Evolutionary conservation across 306 rosid genomes (phyloP).

Genomic region (Corylus heterophylla): DNA sequence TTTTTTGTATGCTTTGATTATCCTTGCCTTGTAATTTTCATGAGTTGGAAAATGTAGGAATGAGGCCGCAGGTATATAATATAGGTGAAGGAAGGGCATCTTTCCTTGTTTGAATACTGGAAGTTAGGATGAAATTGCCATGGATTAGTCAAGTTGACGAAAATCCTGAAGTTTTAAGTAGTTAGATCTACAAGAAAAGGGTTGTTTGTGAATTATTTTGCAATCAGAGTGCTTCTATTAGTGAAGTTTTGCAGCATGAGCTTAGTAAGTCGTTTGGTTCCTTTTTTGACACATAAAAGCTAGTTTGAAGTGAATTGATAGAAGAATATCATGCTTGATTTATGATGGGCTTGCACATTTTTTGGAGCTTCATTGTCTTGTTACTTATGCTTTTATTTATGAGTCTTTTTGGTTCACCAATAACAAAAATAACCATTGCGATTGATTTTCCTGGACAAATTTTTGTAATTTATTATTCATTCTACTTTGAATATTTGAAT

Average conservation of each 20-base stretch:
- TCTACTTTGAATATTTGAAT: neutral
- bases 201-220: neutral
- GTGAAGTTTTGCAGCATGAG: neutral
- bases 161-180: neutral
- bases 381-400: neutral
- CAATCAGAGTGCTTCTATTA: neutral
- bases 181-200: neutral
- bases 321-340: neutral
- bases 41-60: neutral
- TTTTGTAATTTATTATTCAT: neutral
- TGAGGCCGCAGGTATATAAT: neutral
- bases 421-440: neutral
- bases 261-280: neutral
- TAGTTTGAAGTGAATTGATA: neutral
- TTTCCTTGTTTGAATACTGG: neutral
- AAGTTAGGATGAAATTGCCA: neutral
- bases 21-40: neutral
- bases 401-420: neutral
- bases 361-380: neutral
- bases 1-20: neutral
- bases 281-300: neutral
- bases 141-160: neutral
- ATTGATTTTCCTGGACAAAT: neutral
- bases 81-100: neutral
- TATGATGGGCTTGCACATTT: neutral